Conservation (phyloP, 2,329 filamentous ascomycete species). For the Colletotrichum theobromicola region DNA sequence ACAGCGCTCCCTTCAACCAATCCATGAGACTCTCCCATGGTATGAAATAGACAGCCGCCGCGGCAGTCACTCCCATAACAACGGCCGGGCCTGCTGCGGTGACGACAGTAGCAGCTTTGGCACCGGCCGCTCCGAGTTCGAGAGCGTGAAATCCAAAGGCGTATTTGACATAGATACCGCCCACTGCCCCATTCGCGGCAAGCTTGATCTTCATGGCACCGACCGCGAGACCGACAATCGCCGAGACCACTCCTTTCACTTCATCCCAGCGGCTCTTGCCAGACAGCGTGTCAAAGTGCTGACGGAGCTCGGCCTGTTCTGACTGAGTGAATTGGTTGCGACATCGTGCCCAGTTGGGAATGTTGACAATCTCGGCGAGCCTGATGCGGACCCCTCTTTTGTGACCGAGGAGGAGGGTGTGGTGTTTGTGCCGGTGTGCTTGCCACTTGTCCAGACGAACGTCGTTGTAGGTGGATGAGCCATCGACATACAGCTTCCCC, state of each 20-base stretch:
- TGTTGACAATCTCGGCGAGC: neutral
- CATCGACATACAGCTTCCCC: neutral
- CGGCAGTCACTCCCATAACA: neutral
- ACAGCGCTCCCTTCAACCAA: neutral
- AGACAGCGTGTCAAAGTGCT: neutral
- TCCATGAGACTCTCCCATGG: neutral
- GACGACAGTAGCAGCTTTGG: neutral
- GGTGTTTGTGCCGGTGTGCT: neutral
- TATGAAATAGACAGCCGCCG: neutral
- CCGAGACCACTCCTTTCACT: neutral
- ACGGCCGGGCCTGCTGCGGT: neutral
- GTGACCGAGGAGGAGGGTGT: neutral
- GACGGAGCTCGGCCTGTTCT: neutral
- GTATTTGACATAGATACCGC: constrained; percentile 5
- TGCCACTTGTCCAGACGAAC: constrained; percentile 1
- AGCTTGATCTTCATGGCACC: neutral
- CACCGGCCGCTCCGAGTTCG: neutral
- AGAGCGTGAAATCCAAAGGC: neutral
- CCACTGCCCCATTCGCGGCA: neutral
- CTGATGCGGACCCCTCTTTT: neutral
- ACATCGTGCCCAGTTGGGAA: neutral
- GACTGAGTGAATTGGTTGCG: neutral
- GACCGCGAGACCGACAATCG: neutral
- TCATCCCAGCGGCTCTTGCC: neutral
- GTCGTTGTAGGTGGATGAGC: neutral